Base-by-base conservation (phyloP, 495 filamentous ascomycete species). In the Tuber magnatum region DNA sequence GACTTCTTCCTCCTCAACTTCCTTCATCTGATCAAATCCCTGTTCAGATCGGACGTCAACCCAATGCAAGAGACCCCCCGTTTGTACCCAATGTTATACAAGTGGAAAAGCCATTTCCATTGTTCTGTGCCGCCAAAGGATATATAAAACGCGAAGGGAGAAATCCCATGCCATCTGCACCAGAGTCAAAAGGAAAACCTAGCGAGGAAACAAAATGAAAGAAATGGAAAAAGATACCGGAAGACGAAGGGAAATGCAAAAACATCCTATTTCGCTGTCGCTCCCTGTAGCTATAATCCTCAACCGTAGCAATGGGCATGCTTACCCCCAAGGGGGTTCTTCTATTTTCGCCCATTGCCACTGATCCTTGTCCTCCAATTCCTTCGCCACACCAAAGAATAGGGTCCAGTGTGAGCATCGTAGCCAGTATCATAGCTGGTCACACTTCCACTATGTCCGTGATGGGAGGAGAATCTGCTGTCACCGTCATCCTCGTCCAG, bases 331-430 rank as follows among this genome's bases (percentile, higher is more conserved):
- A 56, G 48, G 48, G 48, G 48, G 48, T 56, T 56, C 48, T 56
- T 56, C 18, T n/a, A n/a, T n/a, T 56, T 9, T 22, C 48, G 8
- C 48, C 24, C 24, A 56, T 56, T n/a, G 75, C 75, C 24, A 82
- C 79, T 9, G 80, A 74, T 38, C 80, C 80, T 43, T 81, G 74
- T 12, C 80, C 74, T 10, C 79, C 77, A 61, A 81, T 75, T 56
- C 80, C 69, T 22, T 77, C 80, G 40, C 80, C 74, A 39, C 78
- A 75, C 81, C 81, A 79, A n/a, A 74, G 73, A 38, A 83, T 71
- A 35, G 73, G 79, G 9, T 76, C 79, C 80, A 2, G 80, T 79
- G 41, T 82, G 80, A 12, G 80, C 80, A 3, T 78, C 76, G 18
- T 79, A 79, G n/a, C 39, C 7, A 40, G 39, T 40, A 40, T 40